Evolutionary conservation across 257 asterid genomes (phyloP), one percentile per base, ranked within the genome.

Genomic region (Solanum chmielewskii): DNA sequence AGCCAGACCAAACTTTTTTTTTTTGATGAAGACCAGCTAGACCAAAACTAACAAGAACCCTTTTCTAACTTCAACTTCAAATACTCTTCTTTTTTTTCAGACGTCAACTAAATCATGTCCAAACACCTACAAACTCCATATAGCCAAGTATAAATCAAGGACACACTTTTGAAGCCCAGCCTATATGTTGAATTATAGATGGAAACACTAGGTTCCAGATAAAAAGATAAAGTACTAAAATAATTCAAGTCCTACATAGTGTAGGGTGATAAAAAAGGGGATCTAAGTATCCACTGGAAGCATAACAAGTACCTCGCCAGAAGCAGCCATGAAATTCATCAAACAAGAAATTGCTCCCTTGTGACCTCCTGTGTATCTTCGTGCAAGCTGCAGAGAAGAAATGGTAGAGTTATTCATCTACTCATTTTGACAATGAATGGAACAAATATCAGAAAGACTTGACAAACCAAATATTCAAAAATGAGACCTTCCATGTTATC

Each of bases 341-440:
- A 97, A 91, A 90, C 99, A 97, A 92, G 98, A 91, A 91, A 95
- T 90, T 83, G 98, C 88, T 42, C 99, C 99, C 91, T 95, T 97
- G 73, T 97, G 99, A 41, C 99, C 99, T 90, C 99, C 99, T 27
- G 98, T 95, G 83, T 95, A 95, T 87, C 99, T 95, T 89, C 99
- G 93, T 84, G 98, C 97, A 86, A 97, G 98, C 99, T 96, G 92
- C 87, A 89, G 49, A 89, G 44, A 87, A 87, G 70, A 33, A 87
- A 39, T 3, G 2, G 23, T 14, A 41, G 31, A 7, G 45, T 64
- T 20, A 66, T 70, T 66, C 25, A 84, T 27, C 29, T 66, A 64
- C 60, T 9, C 59, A 27, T 62, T 84, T 39, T 42, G 80, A 41
- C 64, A 66, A 39, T 25, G 68, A 41, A 66, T 84, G 29, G 78